Base-by-base conservation (phyloP, 768 basidiomycete species). In the Mycena filopes region DNA sequence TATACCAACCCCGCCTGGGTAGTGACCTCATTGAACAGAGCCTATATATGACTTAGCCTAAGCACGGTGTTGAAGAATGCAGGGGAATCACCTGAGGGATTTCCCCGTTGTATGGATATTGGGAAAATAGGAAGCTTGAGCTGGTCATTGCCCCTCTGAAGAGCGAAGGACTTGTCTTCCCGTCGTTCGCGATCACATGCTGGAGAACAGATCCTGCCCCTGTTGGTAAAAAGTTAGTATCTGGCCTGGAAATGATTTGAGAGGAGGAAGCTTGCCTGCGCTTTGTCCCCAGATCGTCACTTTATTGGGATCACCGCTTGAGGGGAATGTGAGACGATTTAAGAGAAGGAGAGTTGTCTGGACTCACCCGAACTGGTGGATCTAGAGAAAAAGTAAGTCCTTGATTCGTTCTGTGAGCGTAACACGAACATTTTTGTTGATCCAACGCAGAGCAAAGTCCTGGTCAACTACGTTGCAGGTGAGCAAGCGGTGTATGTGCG, bases 231-330 rank as follows among this genome's bases (percentile, higher is more conserved):
- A 28, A 13, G 26, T 20, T 31, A 49, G 49, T 20, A 33, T 7
- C 45, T 16, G 18, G 18, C 46, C 8, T 38, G n/a, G 15, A 43
- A 33, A 42, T 36, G 10, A 36, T 16, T 38, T 28, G 20, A 8
- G 81, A 83, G 23, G 10, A 20, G 45, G 42, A 15, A 41, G 23
- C 50, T 38, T 53, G 76, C 82, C 82, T 41, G 80, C 79, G 7
- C 80, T 82, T 69, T 81, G 71, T 1, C 82, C 83, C 81, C 80
- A 83, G 12, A 84, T 80, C 3, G 81, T 76, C 26, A 83, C 82
- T 60, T 71, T 70, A 1, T 47, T 18, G 3, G 80, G 80, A 60
- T 83, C 79, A 3, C 83, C 83, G 1, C 55, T 55, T 51, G 21
- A n/a, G 31, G 11, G 1, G 1, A 7, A 3, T 48, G 2, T 49